A percentile compares a stretch with the other conserved stretches of the same genome.
These are phyloP conservation scores for Panellus pusillus DNA, from an alignment of 768 basidiomycete species.

Conservation along the genomic window DNA sequence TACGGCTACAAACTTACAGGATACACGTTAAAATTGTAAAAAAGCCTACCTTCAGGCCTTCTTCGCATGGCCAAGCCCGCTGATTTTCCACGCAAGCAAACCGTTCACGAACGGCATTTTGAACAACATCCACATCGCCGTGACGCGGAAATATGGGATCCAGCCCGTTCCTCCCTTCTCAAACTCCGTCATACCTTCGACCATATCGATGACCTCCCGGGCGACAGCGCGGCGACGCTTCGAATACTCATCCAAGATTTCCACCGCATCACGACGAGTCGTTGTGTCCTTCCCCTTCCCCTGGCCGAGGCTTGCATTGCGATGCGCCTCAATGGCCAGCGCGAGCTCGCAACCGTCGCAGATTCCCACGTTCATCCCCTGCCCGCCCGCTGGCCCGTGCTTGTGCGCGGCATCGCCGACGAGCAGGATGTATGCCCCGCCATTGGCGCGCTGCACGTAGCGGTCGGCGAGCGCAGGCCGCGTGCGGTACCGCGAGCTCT, in stretches of 20 bases:
- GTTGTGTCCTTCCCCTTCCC: background rate
- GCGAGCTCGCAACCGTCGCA: constrained; percentile 42
- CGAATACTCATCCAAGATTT: constrained; percentile 29
- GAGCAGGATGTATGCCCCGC: constrained; percentile 21
- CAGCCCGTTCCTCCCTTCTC: constrained; percentile 14
- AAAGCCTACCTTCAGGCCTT: too few relatives aligned
- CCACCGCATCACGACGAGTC: constrained; percentile 16
- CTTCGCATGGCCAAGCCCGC: constrained; percentile 28
- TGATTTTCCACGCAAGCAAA: constrained; percentile 28
- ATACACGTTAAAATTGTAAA: too few relatives aligned
- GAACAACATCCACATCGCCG: constrained; percentile 4
- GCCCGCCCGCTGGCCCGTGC: constrained; percentile 37
- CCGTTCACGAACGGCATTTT: constrained; percentile 23
- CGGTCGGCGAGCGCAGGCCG: constrained; percentile 37
- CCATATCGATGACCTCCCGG: constrained; percentile 33
- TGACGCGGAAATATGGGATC: constrained; percentile 4
- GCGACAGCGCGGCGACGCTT: constrained; percentile 31
- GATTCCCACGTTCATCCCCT: constrained; percentile 49
- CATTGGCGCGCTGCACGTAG: constrained; percentile 12
- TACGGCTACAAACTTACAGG: too few relatives aligned
- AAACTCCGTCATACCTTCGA: constrained; percentile 27
- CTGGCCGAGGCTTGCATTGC: background rate
- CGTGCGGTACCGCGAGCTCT: constrained; percentile 40
- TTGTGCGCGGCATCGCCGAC: constrained; percentile 43
- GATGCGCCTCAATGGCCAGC: constrained; percentile 32